Percentiles rank a stretch among this genome's conserved stretches.
Evolutionary conservation across 495 filamentous ascomycete species (phyloP).

Genomic region (Aspergillus heteromorphus): DNA sequence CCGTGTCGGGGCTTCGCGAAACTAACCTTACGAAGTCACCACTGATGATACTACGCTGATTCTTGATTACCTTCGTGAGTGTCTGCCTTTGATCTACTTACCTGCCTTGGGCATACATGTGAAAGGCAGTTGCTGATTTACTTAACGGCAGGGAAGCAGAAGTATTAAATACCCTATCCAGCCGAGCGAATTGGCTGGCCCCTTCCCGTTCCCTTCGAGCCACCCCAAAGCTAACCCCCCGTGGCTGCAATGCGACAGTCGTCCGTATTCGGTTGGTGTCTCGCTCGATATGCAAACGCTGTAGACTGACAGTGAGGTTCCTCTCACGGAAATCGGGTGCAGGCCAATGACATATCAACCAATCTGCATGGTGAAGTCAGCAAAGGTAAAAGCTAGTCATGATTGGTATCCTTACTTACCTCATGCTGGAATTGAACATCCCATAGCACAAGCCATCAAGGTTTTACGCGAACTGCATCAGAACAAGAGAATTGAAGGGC

Average conservation of each 20-base stretch:
- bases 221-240: background rate
- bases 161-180: slow-evolving; percentile 32
- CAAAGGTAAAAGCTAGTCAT: slow-evolving; percentile 41
- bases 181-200: background rate
- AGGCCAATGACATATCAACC: slow-evolving; percentile 60
- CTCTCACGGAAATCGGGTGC: background rate
- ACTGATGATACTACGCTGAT: slow-evolving; percentile 33
- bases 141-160: slow-evolving; percentile 45
- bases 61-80: slow-evolving; percentile 56
- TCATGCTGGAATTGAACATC: slow-evolving; percentile 2
- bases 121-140: background rate
- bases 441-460: slow-evolving; percentile 54
- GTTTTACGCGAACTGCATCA: slow-evolving; percentile 59
- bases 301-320: background rate
- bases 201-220: background rate
- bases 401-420: background rate
- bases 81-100: background rate
- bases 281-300: background rate
- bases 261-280: slow-evolving; percentile 53
- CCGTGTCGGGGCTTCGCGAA: slow-evolving; percentile 6
- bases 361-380: slow-evolving; percentile 66
- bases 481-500: slow-evolving; percentile 52
- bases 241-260: slow-evolving; percentile 32
- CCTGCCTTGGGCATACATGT: background rate
- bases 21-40: slow-evolving; percentile 21